Conservation (phyloP, 768 basidiomycete genomes). For the Psilocybe sp. region DNA sequence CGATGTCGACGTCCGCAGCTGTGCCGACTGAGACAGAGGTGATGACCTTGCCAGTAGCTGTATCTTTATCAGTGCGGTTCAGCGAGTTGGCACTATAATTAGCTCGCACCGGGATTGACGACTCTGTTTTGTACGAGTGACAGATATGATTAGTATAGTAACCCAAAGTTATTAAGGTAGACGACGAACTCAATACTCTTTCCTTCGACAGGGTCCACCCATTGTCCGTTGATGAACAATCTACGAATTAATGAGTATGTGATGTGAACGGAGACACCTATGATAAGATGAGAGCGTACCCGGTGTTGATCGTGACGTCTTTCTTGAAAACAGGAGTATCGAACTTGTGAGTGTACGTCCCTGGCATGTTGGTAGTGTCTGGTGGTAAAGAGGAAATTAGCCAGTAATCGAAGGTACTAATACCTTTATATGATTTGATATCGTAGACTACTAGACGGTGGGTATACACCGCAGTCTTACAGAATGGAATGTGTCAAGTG, state of each 20-base stretch:
- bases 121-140: slow-evolving; percentile 41
- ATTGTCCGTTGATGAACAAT: slow-evolving; percentile 70
- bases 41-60: slow-evolving; percentile 64
- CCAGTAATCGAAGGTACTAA: no score
- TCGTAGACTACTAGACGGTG: no score
- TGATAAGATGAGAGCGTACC: slow-evolving; percentile 22
- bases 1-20: slow-evolving; percentile 69
- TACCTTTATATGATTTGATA: no score
- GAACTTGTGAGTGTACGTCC: slow-evolving; percentile 45
- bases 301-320: slow-evolving; percentile 51
- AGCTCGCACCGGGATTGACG: slow-evolving; percentile 48
- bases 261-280: no score
- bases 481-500: no score
- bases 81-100: slow-evolving; percentile 21
- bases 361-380: slow-evolving; percentile 23
- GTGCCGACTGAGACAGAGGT: slow-evolving; percentile 58
- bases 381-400: no score
- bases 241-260: no score
- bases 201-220: slow-evolving; percentile 51
- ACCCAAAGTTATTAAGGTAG: slow-evolving; percentile 21
- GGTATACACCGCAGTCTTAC: no score
- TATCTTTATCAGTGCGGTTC: slow-evolving; percentile 21
- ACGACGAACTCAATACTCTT: slow-evolving; percentile 63
- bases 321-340: slow-evolving; percentile 55
- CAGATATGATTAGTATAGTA: not conserved